Evolutionary conservation across 2,329 filamentous ascomycete species (phyloP), one percentile per base, ranked within the genome.

Genomic region (Pochonia chlamydosporia): DNA sequence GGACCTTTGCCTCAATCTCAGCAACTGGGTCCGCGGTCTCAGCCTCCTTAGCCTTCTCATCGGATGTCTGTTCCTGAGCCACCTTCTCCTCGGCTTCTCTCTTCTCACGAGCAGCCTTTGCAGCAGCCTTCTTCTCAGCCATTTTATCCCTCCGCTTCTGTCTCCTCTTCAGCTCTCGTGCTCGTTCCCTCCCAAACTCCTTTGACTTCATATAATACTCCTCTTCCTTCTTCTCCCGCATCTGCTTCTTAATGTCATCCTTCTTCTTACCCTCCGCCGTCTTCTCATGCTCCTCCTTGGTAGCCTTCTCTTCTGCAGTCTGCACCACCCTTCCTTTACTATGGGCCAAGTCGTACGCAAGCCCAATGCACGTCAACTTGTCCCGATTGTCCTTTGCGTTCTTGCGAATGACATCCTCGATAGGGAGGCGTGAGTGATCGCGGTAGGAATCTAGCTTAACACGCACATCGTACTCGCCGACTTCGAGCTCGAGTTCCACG

Each of bases 61-160:
- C 40, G 16, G 11, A 10, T 10, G 23, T 7, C 21, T 28, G 13
- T 9, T 20, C n/a, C 20, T 20, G 14, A 37, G 16, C 35, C 14
- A 16, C 35, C n/a, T 54, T 40, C 4, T 40, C 41, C 23, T 40
- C 41, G 21, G 50, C 53, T 11, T 51, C 51, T 20, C 52, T 55
- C 43, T 54, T 50, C 37, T 57, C 53, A 11, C 50, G 33, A 16
- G 31, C 40, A 14, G 33, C 44, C n/a, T 54, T 54, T 13, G 42
- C 43, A 30, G 40, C 46, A n/a, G 30, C 30, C 33, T 24, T 37
- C 14, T 47, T 48, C n/a, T 40, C 44, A 5, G 84, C 79, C 70
- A 87, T 88, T 65, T 84, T 87, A 25, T 78, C 77, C 75, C 88
- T 90, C 72, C 85, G 88, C 69, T 86, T 89, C 65, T 89, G 92